Percentiles rank a stretch among this genome's conserved stretches.
These are phyloP conservation scores for Fagopyrum tataricum DNA, from an alignment of 148 eudicot genomes.

Conservation along the genomic window DNA sequence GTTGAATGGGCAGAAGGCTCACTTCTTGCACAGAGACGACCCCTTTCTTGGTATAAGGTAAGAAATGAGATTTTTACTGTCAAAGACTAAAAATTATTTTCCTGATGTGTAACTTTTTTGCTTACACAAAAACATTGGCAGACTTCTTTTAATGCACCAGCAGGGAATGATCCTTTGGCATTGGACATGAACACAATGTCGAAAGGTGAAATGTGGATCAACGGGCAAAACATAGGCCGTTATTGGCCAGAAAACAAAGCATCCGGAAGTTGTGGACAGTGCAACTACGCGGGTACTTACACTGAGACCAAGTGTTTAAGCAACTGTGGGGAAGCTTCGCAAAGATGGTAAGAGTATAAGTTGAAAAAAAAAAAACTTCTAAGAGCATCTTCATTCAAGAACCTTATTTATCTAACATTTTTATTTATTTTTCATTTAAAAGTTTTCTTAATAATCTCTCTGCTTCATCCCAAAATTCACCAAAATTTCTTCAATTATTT, in stretches of 20 bases:
- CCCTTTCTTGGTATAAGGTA: slow-evolving; percentile 46
- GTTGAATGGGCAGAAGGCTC: slow-evolving; percentile 4
- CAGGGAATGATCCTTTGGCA: slow-evolving; percentile 47
- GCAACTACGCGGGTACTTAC: slow-evolving; percentile 45
- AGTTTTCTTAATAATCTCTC: no score
- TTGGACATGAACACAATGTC: slow-evolving; percentile 49
- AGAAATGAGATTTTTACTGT: background rate
- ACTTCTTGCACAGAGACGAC: slow-evolving; percentile 21
- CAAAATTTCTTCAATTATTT: no score
- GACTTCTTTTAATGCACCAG: slow-evolving; percentile 43
- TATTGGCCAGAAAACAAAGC: slow-evolving; percentile 50
- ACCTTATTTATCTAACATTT: no score
- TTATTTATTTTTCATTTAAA: no score
- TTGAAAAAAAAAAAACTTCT: no score
- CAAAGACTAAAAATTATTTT: background rate
- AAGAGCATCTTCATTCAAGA: no score
- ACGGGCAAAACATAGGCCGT: slow-evolving; percentile 54
- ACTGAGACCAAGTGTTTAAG: slow-evolving; percentile 44
- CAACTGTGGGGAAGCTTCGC: slow-evolving; percentile 53
- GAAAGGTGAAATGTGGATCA: slow-evolving; percentile 55
- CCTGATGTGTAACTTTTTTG: background rate
- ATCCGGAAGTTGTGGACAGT: slow-evolving; percentile 31
- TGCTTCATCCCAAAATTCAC: no score
- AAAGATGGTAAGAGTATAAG: slow-evolving; percentile 36
- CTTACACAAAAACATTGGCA: background rate